These are phyloP conservation scores for Bjerkandera adusta DNA, from an alignment of 1,284 basidiomycete genomes.

Conservation along the genomic window DNA sequence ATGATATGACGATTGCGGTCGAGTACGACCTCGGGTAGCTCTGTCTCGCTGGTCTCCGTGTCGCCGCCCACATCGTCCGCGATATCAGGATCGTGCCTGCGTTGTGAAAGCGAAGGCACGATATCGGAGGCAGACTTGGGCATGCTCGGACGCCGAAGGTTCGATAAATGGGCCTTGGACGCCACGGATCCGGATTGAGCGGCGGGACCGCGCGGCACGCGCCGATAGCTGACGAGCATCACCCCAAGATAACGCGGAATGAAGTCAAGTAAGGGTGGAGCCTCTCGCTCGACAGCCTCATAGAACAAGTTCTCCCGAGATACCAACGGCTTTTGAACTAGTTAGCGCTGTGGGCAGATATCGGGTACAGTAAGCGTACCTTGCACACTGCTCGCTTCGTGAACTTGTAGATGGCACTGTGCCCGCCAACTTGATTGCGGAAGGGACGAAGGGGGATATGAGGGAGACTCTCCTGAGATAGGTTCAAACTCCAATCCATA, in stretches of 20 bases:
- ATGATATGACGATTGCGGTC: conserved; percentile 95
- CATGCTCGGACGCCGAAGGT: conserved; percentile 37
- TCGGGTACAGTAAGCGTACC: conserved; percentile 47
- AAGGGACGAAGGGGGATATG: conserved; percentile 96
- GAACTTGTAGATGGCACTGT: conserved; percentile 97
- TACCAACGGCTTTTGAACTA: conserved; percentile 75
- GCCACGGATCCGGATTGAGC: conserved; percentile 8
- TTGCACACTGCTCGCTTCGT: conserved; percentile 98
- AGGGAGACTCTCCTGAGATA: conserved; percentile 62
- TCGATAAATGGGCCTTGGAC: conserved; percentile 18
- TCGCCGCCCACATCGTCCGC: conserved; percentile 31
- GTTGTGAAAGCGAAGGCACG: neutral
- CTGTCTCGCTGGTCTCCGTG: conserved; percentile 59
- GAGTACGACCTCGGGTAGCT: conserved; percentile 88
- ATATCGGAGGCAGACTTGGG: conserved; percentile 22
- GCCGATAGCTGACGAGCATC: conserved; percentile 95
- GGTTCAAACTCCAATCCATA: conserved; percentile 29
- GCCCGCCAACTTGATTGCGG: conserved; percentile 96
- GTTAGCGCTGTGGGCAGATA: no score
- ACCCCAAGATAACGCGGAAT: conserved; percentile 97
- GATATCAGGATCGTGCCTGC: neutral
- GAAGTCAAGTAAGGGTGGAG: conserved; percentile 87
- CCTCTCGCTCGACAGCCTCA: conserved; percentile 92
- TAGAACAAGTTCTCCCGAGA: conserved; percentile 98
- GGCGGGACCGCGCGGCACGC: conserved; percentile 45